Evolutionary conservation across 2,329 filamentous ascomycete genomes (phyloP), one percentile per base, ranked within the genome.

Genomic region (Cytospora piceae): DNA sequence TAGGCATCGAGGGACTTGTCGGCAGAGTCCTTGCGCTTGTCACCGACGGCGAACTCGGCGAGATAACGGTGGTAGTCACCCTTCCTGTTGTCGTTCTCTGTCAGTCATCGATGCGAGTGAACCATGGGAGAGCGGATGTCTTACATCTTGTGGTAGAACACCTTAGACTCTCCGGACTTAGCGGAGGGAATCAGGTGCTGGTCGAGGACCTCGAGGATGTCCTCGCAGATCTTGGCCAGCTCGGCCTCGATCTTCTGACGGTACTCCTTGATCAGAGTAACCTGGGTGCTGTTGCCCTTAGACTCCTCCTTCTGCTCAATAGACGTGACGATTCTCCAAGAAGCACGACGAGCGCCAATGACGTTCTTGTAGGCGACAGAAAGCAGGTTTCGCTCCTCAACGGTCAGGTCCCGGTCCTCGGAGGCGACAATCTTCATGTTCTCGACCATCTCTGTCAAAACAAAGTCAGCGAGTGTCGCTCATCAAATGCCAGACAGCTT

Each of bases 71-170:
- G 93, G 87, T 97, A 97, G 83, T 97, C 94, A 81, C 94, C 94
- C 92, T 97, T 97, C 94, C 94, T 97, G 72, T 78, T 71, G 64
- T 71, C 67, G 71, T 64, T 12, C 11, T 37, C 61, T 27, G 60
- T 67, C 51, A 68, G 67, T 62, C 2, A 68, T 70, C 59, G 24
- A 46, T 57, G 42, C 39, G 42, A 22, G 39, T 15, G 8, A 17
- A 9, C 20, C 27, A 31, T 17, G 29, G 39, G n/a, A 14, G 17
- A 46, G 37, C 4, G 32, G 12, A 24, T 46, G 52, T 69, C 67
- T 78, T 81, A 96, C 93, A 98, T 98, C 90, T 98, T 98, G 91
- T 98, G 94, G 85, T 97, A 97, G 85, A 98, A 98, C 75, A 98
- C 94, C 89, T 97, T 97, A 76, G 93, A 97, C 86, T 98, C 94